These are phyloP conservation scores for Sclerotinia spermophila DNA, from an alignment of 2,329 filamentous ascomycete species.

Conservation along the genomic window DNA sequence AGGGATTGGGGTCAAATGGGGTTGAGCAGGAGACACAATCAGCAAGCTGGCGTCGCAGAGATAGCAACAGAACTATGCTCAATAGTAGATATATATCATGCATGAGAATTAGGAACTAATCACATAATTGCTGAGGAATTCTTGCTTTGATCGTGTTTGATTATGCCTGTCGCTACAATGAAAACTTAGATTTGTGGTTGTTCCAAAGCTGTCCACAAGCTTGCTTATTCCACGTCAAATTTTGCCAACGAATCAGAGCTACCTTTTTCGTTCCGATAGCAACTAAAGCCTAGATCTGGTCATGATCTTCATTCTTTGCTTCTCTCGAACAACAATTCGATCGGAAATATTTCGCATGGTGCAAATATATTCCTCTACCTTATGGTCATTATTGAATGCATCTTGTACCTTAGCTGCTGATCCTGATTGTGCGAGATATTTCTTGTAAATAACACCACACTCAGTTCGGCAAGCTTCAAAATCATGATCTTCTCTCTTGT, in stretches of 20 bases:
- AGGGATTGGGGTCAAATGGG: too few relatives aligned
- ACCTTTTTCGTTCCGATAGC: background rate
- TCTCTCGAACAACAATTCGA: background rate
- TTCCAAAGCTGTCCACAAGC: background rate
- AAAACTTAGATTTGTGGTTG: background rate
- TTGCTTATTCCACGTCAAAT: background rate
- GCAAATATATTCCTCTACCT: rapidly evolving
- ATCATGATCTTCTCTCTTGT: background rate
- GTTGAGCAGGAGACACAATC: background rate
- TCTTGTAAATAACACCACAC: background rate
- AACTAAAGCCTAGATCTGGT: too few relatives aligned
- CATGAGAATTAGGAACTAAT: background rate
- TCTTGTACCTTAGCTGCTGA: background rate
- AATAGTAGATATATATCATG: background rate
- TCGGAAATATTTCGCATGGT: background rate
- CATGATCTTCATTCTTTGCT: background rate
- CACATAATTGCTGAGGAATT: background rate
- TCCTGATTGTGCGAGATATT: background rate
- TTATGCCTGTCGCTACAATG: background rate
- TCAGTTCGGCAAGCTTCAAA: background rate
- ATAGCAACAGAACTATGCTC: background rate
- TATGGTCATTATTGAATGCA: background rate
- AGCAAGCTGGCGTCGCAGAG: background rate
- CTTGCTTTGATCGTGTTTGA: background rate
- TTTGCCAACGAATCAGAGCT: background rate